Conservation (phyloP, 2,329 filamentous ascomycete genomes). For the Venturia aucupariae region DNA sequence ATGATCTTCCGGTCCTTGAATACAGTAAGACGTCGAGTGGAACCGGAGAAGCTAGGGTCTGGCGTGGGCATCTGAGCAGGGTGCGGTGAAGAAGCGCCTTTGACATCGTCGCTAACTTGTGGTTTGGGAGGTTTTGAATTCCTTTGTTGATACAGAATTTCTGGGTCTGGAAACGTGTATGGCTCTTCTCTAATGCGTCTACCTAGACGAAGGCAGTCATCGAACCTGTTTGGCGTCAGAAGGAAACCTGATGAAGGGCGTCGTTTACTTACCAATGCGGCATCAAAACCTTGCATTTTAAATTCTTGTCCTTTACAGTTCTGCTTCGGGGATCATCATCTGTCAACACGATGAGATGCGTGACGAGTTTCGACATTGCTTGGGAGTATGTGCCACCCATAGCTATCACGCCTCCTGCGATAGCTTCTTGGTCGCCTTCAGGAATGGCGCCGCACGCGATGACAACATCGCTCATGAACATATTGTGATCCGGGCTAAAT, state of each 20-base stretch:
- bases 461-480: constrained; percentile 80
- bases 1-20: constrained; percentile 72
- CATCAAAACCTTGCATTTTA: constrained; percentile 73
- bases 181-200: constrained; percentile 83
- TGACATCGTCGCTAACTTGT: constrained; percentile 39
- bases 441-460: constrained; percentile 80
- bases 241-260: neutral
- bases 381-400: constrained; percentile 76
- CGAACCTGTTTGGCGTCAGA: constrained; percentile 57
- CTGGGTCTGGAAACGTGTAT: constrained; percentile 56
- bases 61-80: constrained; percentile 28
- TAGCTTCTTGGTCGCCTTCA: constrained; percentile 78
- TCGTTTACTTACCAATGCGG: constrained; percentile 66
- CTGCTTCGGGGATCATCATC: constrained; percentile 64
- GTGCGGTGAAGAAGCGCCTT: constrained; percentile 54
- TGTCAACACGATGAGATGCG: constrained; percentile 78
- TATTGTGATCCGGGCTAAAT: constrained; percentile 80
- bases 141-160: constrained; percentile 24
- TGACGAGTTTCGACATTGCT: constrained; percentile 63
- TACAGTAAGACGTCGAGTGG: constrained; percentile 39
- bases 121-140: constrained; percentile 18
- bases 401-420: constrained; percentile 79
- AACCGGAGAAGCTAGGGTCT: constrained; percentile 15
- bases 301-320: constrained; percentile 52
- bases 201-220: constrained; percentile 88